A percentile compares a stretch with the other conserved stretches of the same genome.
Evolutionary conservation across 2,329 filamentous ascomycete genomes (phyloP).

Genomic region (Fusarium albosuccineum): DNA sequence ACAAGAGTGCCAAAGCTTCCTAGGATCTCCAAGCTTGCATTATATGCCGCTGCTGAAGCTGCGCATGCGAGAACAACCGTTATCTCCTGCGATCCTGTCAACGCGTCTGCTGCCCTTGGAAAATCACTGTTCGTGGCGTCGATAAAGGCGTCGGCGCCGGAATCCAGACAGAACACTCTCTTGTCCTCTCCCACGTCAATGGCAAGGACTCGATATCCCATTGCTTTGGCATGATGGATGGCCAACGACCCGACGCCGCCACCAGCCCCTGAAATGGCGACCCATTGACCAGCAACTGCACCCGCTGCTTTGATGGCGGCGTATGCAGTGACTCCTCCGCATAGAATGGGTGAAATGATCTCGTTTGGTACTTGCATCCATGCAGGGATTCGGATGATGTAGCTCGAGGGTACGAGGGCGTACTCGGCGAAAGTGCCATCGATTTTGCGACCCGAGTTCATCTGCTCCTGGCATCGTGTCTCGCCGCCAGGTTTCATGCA

Average conservation of each 20-base stretch:
- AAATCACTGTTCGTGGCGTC: conserved; percentile 41
- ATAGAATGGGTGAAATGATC: conserved; percentile 55
- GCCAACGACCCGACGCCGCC: conserved; percentile 56
- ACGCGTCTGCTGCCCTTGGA: too few species aligned
- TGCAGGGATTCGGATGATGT: conserved; percentile 47
- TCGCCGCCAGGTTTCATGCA: conserved; percentile 51
- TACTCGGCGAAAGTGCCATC: conserved; percentile 57
- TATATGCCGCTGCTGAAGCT: conserved; percentile 45
- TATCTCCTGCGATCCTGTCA: too few species aligned
- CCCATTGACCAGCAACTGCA: conserved; percentile 49
- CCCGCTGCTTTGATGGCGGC: conserved; percentile 52
- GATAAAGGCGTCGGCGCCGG: conserved; percentile 53
- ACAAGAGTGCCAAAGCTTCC: conserved; percentile 54
- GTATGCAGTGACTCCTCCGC: conserved; percentile 58
- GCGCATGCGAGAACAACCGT: too few species aligned
- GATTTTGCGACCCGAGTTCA: conserved; percentile 48
- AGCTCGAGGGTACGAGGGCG: conserved; percentile 50
- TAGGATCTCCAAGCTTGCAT: conserved; percentile 47
- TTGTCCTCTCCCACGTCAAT: conserved; percentile 53
- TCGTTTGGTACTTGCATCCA: conserved; percentile 48
- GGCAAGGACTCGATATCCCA: conserved; percentile 56
- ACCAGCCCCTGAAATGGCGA: conserved; percentile 53
- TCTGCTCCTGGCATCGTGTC: conserved; percentile 50
- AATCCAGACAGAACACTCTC: conserved; percentile 43
- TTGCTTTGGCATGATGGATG: conserved; percentile 54